Evolutionary conservation across 768 basidiomycete species (phyloP), one percentile per base, ranked within the genome.

Genomic region (Termitomyces sp.): DNA sequence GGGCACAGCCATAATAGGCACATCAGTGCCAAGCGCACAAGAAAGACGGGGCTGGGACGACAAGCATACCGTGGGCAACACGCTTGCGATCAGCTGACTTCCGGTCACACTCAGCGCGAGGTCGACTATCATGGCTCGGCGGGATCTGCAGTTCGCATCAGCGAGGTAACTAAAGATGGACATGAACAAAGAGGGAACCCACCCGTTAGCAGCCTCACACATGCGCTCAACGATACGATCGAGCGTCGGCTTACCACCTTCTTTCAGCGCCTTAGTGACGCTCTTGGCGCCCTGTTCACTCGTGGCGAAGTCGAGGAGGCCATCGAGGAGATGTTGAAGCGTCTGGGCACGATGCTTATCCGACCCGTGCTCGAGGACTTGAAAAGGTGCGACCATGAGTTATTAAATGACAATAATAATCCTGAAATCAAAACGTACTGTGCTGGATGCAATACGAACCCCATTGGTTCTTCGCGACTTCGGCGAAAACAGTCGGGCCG

Each of bases 241-340:
- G 41, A 91, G 76, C 3, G 86, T 89, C 13, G 89, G 88, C 57
- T 85, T 83, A 0, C 89, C 89, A 4, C 89, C 88, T 72, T 93
- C 91, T 70, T 93, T 94, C 58, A 94, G 76, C 33, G 90, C 90
- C 74, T 93, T 93, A 49, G 85, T 89, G 60, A 94, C 83, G 16
- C 88, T 91, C 74, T 94, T 94, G 65, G 86, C 81, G n/a, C 92
- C 92, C 71, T 93, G 91, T 66, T 93, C 89, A 66, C 85, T 88
- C 22, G 86, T 89, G 2, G 91, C 81, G 65, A 87, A 93, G 63
- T 91, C 88, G 41, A 89, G 81, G 27, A 94, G 75, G n/a, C 88
- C 89, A 11, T 78, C 78, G 45, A 93, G 74, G 48, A 94, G 79
- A 67, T 91, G 88, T 50, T 90, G 84, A n/a, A 93, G 75, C 16